Conservation (phyloP, 1,139 yeast genomes). For the Suzukiozyma palmioleophila region DNA sequence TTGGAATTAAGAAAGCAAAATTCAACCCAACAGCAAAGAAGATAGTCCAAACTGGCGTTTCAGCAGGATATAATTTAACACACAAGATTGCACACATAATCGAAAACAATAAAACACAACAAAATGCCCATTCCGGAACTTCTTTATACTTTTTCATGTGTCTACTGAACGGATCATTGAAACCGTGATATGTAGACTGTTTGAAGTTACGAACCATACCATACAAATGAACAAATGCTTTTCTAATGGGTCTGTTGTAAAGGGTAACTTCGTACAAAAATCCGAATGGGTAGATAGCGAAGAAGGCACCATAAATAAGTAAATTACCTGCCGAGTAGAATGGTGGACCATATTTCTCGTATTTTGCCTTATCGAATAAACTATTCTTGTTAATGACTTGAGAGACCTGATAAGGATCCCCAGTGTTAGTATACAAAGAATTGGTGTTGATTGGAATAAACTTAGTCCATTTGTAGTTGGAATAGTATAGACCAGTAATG, state of each 20-base stretch:
- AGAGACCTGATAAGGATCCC: slow-evolving; percentile 33
- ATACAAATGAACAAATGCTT: slow-evolving; percentile 8
- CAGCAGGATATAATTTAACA: slow-evolving; percentile 39
- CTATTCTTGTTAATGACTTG: slow-evolving; percentile 32
- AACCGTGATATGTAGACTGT: slow-evolving; percentile 24
- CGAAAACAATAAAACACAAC: slow-evolving; percentile 40
- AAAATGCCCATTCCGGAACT: slow-evolving; percentile 60
- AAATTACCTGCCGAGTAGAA: slow-evolving; percentile 55
- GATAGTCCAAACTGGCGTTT: slow-evolving; percentile 52
- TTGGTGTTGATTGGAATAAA: slow-evolving; percentile 51
- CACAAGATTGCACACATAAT: slow-evolving; percentile 44
- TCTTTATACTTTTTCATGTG: slow-evolving; percentile 53
- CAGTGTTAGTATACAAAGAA: slow-evolving; percentile 42
- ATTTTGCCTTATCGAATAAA: slow-evolving; percentile 31
- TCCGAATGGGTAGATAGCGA: slow-evolving; percentile 51
- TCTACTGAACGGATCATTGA: slow-evolving; percentile 48
- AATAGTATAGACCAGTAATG: slow-evolving; percentile 42
- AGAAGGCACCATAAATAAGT: slow-evolving; percentile 50
- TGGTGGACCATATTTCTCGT: slow-evolving; percentile 48
- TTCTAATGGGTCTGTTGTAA: slow-evolving; percentile 23
- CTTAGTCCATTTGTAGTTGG: slow-evolving; percentile 47
- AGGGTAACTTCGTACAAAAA: slow-evolving; percentile 37
- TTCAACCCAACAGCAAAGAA: slow-evolving; percentile 52
- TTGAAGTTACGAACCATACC: slow-evolving; percentile 23
- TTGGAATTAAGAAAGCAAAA: slow-evolving; percentile 50